Evolutionary conservation across 768 basidiomycete species (phyloP).

Genomic region (Auricularia cornea): DNA sequence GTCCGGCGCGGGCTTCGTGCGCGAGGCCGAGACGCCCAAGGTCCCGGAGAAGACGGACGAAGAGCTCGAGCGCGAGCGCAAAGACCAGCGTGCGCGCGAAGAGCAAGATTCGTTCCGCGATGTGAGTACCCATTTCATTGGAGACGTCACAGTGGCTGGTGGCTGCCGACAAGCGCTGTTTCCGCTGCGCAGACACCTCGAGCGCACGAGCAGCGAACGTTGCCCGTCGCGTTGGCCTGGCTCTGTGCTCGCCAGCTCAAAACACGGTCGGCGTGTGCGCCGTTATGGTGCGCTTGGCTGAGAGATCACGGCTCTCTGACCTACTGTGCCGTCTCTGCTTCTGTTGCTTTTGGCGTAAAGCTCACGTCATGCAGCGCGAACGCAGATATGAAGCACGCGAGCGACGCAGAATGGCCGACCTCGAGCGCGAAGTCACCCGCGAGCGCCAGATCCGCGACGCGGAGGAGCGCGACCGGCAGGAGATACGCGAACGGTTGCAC

Average conservation of each 20-base stretch:
- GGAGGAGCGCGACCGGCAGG: conserved; percentile 69
- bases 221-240: no score
- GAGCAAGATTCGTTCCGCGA: conserved; percentile 82
- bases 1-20: conserved; percentile 76
- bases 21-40: conserved; percentile 27
- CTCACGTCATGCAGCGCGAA: conserved; percentile 54
- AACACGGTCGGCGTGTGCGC: no score
- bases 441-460: conserved; percentile 65
- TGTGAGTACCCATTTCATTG: no score
- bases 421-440: conserved; percentile 69
- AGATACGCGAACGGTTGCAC: conserved; percentile 74
- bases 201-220: no score
- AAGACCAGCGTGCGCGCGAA: conserved; percentile 63
- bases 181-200: no score
- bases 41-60: conserved; percentile 68
- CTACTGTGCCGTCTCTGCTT: no score
- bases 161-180: no score
- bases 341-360: no score
- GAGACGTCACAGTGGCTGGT: no score
- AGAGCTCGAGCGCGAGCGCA: conserved; percentile 76
- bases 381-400: conserved; percentile 90
- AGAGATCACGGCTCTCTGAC: no score
- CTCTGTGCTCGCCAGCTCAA: no score
- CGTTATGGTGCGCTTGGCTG: no score
- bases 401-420: conserved; percentile 63